These are phyloP conservation scores for Austroboletus novae-zelandiae DNA, from an alignment of 1,284 basidiomycete genomes.

Conservation along the genomic window DNA sequence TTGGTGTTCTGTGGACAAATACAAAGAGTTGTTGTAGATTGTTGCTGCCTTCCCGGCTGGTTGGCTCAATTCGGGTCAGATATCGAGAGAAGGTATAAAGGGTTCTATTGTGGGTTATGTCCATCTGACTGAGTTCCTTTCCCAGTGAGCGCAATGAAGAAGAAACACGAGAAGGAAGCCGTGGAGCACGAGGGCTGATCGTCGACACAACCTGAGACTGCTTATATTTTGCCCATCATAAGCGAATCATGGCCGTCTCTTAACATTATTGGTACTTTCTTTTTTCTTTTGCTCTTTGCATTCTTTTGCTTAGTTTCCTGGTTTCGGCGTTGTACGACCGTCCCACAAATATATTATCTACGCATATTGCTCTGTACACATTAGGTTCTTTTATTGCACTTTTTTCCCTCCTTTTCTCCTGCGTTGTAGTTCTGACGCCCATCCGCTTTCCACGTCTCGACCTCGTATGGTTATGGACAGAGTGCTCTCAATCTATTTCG, in stretches of 20 bases:
- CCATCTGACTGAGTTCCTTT: not conserved
- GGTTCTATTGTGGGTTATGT: not conserved
- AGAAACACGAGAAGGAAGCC: constrained; percentile 64
- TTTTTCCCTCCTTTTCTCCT: not conserved
- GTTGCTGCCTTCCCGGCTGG: constrained; percentile 62
- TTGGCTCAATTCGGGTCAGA: constrained; percentile 50
- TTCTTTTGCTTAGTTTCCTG: not conserved
- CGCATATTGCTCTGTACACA: constrained; percentile 14
- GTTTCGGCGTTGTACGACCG: not conserved
- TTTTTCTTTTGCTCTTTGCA: not conserved
- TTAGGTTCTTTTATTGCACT: constrained; percentile 17
- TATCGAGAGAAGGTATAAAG: constrained; percentile 50
- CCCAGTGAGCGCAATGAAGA: constrained; percentile 76
- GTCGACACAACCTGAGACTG: not conserved
- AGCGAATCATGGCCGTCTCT: not conserved
- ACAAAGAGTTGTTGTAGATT: constrained; percentile 42
- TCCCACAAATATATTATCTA: constrained; percentile 17
- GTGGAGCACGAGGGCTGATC: constrained; percentile 47
- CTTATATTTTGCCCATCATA: not conserved
- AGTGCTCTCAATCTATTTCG: too few relatives aligned
- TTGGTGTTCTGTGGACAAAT: not conserved
- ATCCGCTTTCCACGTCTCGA: not conserved
- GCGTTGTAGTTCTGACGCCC: constrained; percentile 5
- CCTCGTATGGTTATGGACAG: too few relatives aligned
- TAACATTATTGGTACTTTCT: constrained; percentile 25